These are phyloP conservation scores for Parafenestella ontariensis DNA, from an alignment of 2,329 filamentous ascomycete species.

Conservation along the genomic window DNA sequence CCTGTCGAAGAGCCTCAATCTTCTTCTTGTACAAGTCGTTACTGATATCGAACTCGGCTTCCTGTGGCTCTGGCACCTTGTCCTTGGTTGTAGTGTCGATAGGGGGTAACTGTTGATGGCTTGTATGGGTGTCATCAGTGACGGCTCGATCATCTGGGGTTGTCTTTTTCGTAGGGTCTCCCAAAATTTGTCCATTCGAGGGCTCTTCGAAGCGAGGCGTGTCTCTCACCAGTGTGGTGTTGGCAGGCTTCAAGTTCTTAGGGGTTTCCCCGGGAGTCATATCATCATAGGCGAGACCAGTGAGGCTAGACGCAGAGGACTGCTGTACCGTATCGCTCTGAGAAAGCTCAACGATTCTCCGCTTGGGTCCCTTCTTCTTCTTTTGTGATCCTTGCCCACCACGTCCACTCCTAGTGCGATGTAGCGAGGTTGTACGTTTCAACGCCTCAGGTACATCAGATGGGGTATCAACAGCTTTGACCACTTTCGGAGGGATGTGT, in stretches of 20 bases:
- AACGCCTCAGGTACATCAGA: conserved; percentile 23
- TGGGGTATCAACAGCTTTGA: conserved; percentile 33
- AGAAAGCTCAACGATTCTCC: conserved; percentile 65
- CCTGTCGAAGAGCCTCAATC: conserved; percentile 83
- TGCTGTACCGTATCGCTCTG: conserved; percentile 51
- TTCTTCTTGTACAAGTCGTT: conserved; percentile 86
- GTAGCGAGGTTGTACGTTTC: conserved; percentile 37
- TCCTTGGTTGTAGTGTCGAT: conserved; percentile 38
- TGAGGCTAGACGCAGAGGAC: conserved; percentile 33
- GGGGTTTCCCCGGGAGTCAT: conserved; percentile 27
- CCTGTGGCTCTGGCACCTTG: conserved; percentile 22
- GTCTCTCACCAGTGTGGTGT: conserved; percentile 18
- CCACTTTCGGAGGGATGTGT: conserved; percentile 63
- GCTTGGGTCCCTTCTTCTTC: conserved; percentile 65
- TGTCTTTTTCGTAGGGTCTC: conserved; percentile 41
- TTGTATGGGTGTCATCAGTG: conserved; percentile 28
- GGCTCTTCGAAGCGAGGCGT: conserved; percentile 39
- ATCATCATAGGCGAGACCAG: conserved; percentile 37
- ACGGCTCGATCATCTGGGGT: conserved; percentile 28
- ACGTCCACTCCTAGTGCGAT: conserved; percentile 45
- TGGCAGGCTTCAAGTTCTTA: conserved; percentile 19
- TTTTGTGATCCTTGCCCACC: conserved; percentile 57
- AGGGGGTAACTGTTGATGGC: conserved; percentile 38
- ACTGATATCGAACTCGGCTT: conserved; percentile 67
- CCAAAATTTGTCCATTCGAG: conserved; percentile 23